Conservation (phyloP, 306 rosid genomes). For the Parietaria judaica region DNA sequence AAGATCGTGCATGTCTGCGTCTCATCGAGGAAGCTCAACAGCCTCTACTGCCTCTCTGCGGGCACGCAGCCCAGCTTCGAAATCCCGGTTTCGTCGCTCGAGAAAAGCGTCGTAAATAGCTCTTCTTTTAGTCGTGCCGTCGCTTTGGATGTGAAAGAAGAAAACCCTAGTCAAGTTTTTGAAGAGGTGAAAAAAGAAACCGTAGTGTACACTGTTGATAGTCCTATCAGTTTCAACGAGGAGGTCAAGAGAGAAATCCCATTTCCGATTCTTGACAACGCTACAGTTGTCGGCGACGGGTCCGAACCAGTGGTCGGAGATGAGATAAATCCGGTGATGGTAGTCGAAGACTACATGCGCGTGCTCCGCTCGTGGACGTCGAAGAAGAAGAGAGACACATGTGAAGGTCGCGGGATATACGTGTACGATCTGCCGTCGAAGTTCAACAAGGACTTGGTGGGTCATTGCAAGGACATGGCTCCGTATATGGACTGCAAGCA, state of each 20-base stretch:
- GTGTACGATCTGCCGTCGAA: slow-evolving; percentile 68
- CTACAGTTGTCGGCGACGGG: slow-evolving; percentile 7
- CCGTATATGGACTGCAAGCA: slow-evolving; percentile 55
- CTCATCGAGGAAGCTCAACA: slow-evolving; percentile 53
- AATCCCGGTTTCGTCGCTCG: slow-evolving; percentile 28
- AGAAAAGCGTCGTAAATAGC: neutral
- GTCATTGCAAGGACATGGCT: slow-evolving; percentile 54
- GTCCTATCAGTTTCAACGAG: neutral
- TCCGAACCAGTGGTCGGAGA: slow-evolving; percentile 3
- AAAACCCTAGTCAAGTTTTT: neutral
- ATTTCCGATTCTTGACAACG: neutral
- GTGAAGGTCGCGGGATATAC: slow-evolving; percentile 48
- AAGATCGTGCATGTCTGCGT: slow-evolving; percentile 62
- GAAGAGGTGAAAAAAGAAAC: neutral
- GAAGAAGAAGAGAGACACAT: slow-evolving; percentile 22
- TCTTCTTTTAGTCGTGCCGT: neutral
- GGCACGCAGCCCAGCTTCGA: slow-evolving; percentile 50
- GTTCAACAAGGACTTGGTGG: slow-evolving; percentile 64
- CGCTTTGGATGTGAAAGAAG: neutral
- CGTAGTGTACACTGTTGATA: neutral
- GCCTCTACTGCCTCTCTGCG: slow-evolving; percentile 59
- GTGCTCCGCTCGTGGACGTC: slow-evolving; percentile 56
- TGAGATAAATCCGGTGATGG: slow-evolving; percentile 3
- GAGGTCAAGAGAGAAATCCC: neutral
- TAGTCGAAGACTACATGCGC: slow-evolving; percentile 36